Evolutionary conservation across 106 monocot genomes (phyloP).

Genomic region (Platanthera guangdongensis): DNA sequence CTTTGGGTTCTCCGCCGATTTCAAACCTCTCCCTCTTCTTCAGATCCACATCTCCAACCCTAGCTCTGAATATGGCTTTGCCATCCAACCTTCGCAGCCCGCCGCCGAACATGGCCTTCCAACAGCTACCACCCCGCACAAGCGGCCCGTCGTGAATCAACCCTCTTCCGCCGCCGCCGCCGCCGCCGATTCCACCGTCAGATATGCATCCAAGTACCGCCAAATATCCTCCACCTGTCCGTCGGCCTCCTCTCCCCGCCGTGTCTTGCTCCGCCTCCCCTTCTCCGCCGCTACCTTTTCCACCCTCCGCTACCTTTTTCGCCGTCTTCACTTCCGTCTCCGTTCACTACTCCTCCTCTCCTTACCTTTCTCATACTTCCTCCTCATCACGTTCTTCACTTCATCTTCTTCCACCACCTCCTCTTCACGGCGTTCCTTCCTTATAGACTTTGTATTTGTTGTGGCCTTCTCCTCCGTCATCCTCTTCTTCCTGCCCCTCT

Average conservation of each 20-base stretch:
- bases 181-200: background rate
- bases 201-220: background rate
- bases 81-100: background rate
- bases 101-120: constrained; percentile 8
- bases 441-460: constrained; percentile 43
- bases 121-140: constrained; percentile 18
- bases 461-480: constrained; percentile 31
- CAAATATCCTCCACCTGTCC: background rate
- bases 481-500: constrained; percentile 36
- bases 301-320: constrained; percentile 22
- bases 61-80: background rate
- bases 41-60: constrained; percentile 24
- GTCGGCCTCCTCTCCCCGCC: background rate
- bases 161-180: background rate
- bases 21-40: constrained; percentile 13
- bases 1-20: constrained; percentile 29
- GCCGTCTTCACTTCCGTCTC: constrained; percentile 46
- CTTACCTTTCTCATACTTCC: constrained; percentile 28
- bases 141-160: constrained; percentile 18
- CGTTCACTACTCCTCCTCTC: constrained; percentile 45
- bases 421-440: constrained; percentile 19
- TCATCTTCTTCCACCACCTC: constrained; percentile 15
- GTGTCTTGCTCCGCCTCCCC: background rate
- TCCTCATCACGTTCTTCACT: constrained; percentile 20
- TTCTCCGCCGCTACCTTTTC: constrained; percentile 8